phyloP scores from a whole-genome alignment of 129 eudicot species.

The Helianthus tuberosus region DNA sequence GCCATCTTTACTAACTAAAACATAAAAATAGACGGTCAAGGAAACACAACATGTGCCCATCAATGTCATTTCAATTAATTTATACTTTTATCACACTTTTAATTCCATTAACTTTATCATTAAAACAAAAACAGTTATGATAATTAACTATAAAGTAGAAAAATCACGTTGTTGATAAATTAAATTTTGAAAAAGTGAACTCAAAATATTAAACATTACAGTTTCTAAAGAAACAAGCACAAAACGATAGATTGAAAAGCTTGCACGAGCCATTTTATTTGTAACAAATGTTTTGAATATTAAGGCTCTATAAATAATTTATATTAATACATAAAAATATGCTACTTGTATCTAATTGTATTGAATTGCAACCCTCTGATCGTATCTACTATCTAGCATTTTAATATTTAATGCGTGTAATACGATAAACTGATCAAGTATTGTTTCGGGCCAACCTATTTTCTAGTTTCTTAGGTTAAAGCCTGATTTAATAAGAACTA shows the following conservation, averaged over 20 bases:
- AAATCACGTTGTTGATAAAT: background rate
- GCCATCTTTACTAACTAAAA: slow-evolving; percentile 13
- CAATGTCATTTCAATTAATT: slow-evolving; percentile 17
- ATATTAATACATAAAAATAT: too few relatives aligned
- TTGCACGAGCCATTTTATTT: background rate
- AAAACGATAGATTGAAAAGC: background rate
- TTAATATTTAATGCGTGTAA: too few relatives aligned
- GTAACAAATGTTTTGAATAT: too few relatives aligned
- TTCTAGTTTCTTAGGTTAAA: too few relatives aligned
- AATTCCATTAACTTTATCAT: background rate
- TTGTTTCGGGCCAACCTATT: too few relatives aligned
- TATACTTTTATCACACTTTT: slow-evolving; percentile 12
- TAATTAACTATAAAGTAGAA: background rate
- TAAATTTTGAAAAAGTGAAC: background rate
- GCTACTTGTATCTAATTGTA: too few relatives aligned
- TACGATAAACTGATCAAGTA: too few relatives aligned
- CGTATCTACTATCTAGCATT: too few relatives aligned
- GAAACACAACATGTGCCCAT: slow-evolving; percentile 33
- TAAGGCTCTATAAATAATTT: background rate
- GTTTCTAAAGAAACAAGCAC: background rate
- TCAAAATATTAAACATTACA: background rate
- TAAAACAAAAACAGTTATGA: background rate
- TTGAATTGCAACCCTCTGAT: too few relatives aligned
- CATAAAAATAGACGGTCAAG: slow-evolving; percentile 13
- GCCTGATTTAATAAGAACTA: too few relatives aligned